phyloP scores from a whole-genome alignment of 164 flowering plant genomes.

The Euptelea pleiosperma region DNA sequence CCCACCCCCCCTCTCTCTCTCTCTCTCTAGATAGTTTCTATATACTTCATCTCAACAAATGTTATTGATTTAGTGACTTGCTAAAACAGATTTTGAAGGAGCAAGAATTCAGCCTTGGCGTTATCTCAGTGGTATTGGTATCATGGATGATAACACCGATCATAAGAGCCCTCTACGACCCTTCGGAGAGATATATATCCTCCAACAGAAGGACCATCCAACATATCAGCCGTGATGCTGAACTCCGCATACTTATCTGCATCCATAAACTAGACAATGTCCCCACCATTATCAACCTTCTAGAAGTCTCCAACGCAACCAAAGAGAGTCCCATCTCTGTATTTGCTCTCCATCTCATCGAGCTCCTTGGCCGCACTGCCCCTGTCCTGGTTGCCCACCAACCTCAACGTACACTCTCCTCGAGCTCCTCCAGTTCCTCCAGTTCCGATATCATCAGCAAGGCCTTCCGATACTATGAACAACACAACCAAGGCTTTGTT shows the following conservation, averaged over 20 bases:
- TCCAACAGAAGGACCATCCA: slow-evolving; percentile 42
- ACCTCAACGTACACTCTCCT: neutral
- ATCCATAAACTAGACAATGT: slow-evolving; percentile 36
- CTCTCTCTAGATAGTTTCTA: too few species aligned
- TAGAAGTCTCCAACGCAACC: slow-evolving; percentile 39
- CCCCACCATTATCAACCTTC: slow-evolving; percentile 27
- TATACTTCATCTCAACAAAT: too few species aligned
- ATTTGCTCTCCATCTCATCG: slow-evolving; percentile 27
- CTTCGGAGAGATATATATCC: slow-evolving; percentile 41
- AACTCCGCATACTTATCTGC: slow-evolving; percentile 42
- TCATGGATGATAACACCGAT: slow-evolving; percentile 37
- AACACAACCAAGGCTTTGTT: slow-evolving; percentile 17
- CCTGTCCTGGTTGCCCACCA: slow-evolving; percentile 38
- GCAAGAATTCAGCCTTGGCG: too few species aligned
- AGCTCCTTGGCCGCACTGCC: slow-evolving; percentile 39
- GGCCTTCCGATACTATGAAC: slow-evolving; percentile 35
- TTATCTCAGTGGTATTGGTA: slow-evolving; percentile 30
- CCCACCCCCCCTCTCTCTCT: too few species aligned
- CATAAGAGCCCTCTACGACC: slow-evolving; percentile 39
- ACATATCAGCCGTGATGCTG: slow-evolving; percentile 24
- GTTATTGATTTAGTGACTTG: too few species aligned
- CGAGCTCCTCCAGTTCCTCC: neutral
- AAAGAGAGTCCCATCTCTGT: slow-evolving; percentile 32
- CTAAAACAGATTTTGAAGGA: too few species aligned
- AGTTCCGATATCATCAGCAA: slow-evolving; percentile 23